Base-by-base conservation (phyloP, 2,329 filamentous ascomycete species). In the Plenodomus biglobosus region DNA sequence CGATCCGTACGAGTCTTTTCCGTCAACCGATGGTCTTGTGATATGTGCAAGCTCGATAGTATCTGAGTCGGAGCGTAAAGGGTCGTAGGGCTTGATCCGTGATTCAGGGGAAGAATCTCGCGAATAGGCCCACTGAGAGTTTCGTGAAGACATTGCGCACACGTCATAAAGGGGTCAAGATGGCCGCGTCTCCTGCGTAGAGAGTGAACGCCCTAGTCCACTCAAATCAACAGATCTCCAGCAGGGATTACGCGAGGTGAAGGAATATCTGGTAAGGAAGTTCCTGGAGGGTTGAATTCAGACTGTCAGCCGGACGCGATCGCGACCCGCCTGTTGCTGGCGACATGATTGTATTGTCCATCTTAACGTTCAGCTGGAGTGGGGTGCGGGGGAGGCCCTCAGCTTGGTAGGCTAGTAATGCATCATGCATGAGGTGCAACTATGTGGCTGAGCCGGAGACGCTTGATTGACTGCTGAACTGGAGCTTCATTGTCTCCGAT, bases 1-100 rank as follows among this genome's bases (percentile, higher is more conserved):
- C 40, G 53, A 34, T 11, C 48, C 50, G 18, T 49, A 51, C 1
- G 56, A 40, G 37, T 54, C 40, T 22, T 20, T 42, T 16, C 39
- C 37, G 21, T 57, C 55, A 2, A 45, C 16, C 1, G 54, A 56
- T 8, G 50, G 49, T 38, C 45, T 53, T 8, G 54, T 42, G 11
- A 64, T 24, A 42, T 54, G 50, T 17, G 60, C 55, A 55, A 70
- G 61, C 40, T 69, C 64, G 40, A 70, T 59, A n/a, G 57, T 59
- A 30, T 70, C 64, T 40, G 54, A 30, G 10, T 56, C 60, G 30
- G 61, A 42, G 20, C 57, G 58, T 45, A 65, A 64, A 2, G 65
- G 62, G 48, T 68, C 64, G 55, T 68, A 64, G 2, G 35, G 53
- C 22, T 59, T 54, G 19, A 51, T 46, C 42, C 48, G 61, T 22